Conservation (phyloP, 2,329 filamentous ascomycete genomes). For the Pseudogymnoascus sp. region DNA sequence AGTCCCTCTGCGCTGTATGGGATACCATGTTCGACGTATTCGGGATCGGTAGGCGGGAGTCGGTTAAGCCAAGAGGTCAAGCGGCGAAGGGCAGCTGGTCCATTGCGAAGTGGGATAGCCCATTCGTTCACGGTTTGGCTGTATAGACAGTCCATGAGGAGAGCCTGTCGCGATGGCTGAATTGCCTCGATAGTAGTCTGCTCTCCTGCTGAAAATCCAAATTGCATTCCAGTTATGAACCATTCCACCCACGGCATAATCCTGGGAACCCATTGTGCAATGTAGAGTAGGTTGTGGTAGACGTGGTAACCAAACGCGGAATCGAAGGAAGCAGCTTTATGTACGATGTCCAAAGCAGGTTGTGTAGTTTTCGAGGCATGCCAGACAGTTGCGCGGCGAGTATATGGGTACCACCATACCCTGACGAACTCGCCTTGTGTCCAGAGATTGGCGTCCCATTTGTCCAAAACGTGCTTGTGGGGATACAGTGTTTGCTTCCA, state of each 20-base stretch:
- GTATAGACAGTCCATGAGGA: slow-evolving; percentile 96
- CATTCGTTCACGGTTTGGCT: slow-evolving; percentile 99
- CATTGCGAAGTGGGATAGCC: slow-evolving; percentile 80
- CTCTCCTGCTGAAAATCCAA: slow-evolving; percentile 71
- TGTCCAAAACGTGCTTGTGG: slow-evolving; percentile 60
- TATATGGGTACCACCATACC: slow-evolving; percentile 98
- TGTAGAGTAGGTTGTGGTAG: slow-evolving; percentile 84
- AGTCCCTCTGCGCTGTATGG: slow-evolving; percentile 74
- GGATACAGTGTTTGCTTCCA: slow-evolving; percentile 78
- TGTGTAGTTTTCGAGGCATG: slow-evolving; percentile 71
- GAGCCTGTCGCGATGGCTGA: slow-evolving; percentile 70
- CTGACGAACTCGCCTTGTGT: slow-evolving; percentile 79
- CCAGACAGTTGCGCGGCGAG: slow-evolving; percentile 82
- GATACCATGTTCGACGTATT: slow-evolving; percentile 61
- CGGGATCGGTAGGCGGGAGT: slow-evolving; percentile 54
- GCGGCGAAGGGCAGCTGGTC: slow-evolving; percentile 78
- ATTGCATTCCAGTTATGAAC: slow-evolving; percentile 97
- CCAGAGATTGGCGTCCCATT: slow-evolving; percentile 75
- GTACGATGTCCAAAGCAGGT: slow-evolving; percentile 48
- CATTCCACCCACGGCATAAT: slow-evolving; percentile 86
- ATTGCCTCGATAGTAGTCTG: slow-evolving; percentile 65
- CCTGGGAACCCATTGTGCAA: slow-evolving; percentile 70
- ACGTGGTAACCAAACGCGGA: slow-evolving; percentile 75
- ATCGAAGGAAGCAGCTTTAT: slow-evolving; percentile 68
- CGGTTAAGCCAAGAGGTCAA: slow-evolving; percentile 79